phyloP scores from a whole-genome alignment of 1,284 basidiomycete genomes.

The Ganoderma resinaceum region DNA sequence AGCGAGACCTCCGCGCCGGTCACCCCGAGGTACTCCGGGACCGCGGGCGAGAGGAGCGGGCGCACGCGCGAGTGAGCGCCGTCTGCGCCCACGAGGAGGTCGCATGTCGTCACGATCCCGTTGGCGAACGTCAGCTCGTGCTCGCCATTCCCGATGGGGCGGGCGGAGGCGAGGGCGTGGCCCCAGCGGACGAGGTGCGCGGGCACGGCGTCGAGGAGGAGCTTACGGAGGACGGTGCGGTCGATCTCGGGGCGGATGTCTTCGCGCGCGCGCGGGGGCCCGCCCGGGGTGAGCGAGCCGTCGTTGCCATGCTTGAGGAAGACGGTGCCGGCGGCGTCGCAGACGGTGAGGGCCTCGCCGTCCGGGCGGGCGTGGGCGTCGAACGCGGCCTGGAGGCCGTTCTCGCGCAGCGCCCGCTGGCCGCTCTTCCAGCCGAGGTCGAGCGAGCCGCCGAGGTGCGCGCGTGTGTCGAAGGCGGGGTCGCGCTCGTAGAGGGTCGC shows the following conservation, averaged over 20 bases:
- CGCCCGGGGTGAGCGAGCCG: background rate
- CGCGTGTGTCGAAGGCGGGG: slow-evolving; percentile 10
- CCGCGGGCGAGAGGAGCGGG: slow-evolving; percentile 33
- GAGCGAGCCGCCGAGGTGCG: slow-evolving; percentile 24
- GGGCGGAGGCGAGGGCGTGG: slow-evolving; percentile 15
- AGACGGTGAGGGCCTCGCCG: slow-evolving; percentile 19
- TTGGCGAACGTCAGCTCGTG: slow-evolving; percentile 24
- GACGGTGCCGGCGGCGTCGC: slow-evolving; percentile 10
- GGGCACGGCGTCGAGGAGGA: slow-evolving; percentile 24
- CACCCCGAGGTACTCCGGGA: slow-evolving; percentile 13
- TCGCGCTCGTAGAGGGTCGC: slow-evolving; percentile 15
- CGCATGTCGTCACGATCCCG: slow-evolving; percentile 9
- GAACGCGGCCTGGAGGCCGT: slow-evolving; percentile 25
- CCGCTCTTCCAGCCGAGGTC: slow-evolving; percentile 26
- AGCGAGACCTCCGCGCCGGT: slow-evolving; percentile 20
- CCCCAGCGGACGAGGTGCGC: slow-evolving; percentile 19
- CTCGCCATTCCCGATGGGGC: background rate
- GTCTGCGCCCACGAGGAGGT: slow-evolving; percentile 52
- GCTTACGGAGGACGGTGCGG: slow-evolving; percentile 22
- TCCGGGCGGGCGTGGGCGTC: slow-evolving; percentile 16
- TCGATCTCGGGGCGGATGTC: slow-evolving; percentile 25
- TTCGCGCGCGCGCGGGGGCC: background rate
- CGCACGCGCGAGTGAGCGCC: slow-evolving; percentile 54
- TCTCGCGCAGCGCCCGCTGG: slow-evolving; percentile 26
- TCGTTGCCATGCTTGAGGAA: background rate